These are phyloP conservation scores for Petrea volubilis DNA, from an alignment of 257 asterid genomes.

Conservation along the genomic window DNA sequence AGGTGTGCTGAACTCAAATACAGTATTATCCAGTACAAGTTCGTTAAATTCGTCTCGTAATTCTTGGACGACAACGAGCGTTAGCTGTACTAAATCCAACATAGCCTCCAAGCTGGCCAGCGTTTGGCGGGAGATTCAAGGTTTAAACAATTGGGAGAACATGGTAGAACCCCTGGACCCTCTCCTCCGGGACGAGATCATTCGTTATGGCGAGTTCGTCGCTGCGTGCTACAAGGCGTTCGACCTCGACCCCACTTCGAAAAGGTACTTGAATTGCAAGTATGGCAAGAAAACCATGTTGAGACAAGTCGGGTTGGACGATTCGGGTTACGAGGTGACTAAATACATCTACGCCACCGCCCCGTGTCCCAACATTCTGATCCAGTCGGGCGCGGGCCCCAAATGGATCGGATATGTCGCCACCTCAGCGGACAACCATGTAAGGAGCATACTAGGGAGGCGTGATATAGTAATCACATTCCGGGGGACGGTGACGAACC, in stretches of 20 bases:
- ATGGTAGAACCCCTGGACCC: constrained; percentile 57
- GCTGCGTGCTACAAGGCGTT: constrained; percentile 67
- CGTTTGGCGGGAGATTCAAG: constrained; percentile 62
- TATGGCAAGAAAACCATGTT: constrained; percentile 44
- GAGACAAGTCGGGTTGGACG: constrained; percentile 41
- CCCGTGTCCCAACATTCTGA: constrained; percentile 41
- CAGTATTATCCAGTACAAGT: neutral
- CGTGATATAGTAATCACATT: constrained; percentile 60
- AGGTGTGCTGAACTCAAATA: constrained; percentile 17
- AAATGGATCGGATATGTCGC: constrained; percentile 73
- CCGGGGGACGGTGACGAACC: constrained; percentile 58
- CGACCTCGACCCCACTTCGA: constrained; percentile 57
- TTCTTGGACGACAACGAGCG: neutral
- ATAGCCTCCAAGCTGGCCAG: constrained; percentile 27
- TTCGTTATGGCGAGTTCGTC: constrained; percentile 66
- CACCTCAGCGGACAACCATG: constrained; percentile 35
- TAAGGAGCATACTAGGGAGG: constrained; percentile 41
- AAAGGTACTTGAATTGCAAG: constrained; percentile 65
- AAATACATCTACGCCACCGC: constrained; percentile 62
- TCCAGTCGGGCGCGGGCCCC: constrained; percentile 26
- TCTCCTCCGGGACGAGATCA: constrained; percentile 48
- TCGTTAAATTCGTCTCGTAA: no score
- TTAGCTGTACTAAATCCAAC: neutral
- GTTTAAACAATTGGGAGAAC: constrained; percentile 54
- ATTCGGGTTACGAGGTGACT: constrained; percentile 54